Percentiles rank a stretch among this genome's conserved stretches.
These are phyloP conservation scores for Rhexocercosporidium sp. DNA, from an alignment of 2,329 filamentous ascomycete genomes.

Conservation along the genomic window DNA sequence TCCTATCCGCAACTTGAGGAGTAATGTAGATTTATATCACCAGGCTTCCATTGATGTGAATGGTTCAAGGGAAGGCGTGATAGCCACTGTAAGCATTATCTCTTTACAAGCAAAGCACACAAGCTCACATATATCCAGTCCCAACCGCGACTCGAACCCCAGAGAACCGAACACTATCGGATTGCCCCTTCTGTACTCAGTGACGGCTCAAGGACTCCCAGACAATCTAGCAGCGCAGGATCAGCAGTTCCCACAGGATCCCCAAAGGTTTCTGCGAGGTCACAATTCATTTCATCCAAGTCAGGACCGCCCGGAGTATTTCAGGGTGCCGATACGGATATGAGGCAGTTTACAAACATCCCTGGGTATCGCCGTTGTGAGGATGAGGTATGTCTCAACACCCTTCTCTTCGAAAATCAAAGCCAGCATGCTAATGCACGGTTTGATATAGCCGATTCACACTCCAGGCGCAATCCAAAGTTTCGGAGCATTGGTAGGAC, in stretches of 20 bases:
- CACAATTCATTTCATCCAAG: slow-evolving; percentile 14
- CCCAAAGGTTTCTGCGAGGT: slow-evolving; percentile 20
- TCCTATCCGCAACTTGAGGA: slow-evolving; percentile 35
- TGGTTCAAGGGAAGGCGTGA: neutral
- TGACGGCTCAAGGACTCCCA: neutral
- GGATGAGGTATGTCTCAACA: slow-evolving; percentile 2
- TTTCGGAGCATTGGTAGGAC: slow-evolving; percentile 31
- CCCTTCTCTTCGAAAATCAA: too few relatives aligned
- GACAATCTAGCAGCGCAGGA: slow-evolving; percentile 6
- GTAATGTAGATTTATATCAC: slow-evolving; percentile 7
- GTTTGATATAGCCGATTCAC: slow-evolving; percentile 33
- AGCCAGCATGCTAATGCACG: neutral
- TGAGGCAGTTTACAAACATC: neutral
- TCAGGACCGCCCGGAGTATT: slow-evolving; percentile 12
- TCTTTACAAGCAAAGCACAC: neutral
- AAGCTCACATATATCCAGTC: neutral
- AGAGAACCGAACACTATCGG: slow-evolving; percentile 11
- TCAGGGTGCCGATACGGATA: neutral
- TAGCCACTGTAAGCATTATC: neutral
- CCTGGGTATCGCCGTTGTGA: slow-evolving; percentile 6
- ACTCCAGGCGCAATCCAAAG: slow-evolving; percentile 35
- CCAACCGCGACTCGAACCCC: neutral
- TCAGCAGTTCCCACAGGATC: neutral
- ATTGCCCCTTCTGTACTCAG: slow-evolving; percentile 11
- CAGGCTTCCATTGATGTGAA: neutral